Evolutionary conservation across 2,329 filamentous ascomycete species (phyloP).

Genomic region (Ophiostoma sp.): DNA sequence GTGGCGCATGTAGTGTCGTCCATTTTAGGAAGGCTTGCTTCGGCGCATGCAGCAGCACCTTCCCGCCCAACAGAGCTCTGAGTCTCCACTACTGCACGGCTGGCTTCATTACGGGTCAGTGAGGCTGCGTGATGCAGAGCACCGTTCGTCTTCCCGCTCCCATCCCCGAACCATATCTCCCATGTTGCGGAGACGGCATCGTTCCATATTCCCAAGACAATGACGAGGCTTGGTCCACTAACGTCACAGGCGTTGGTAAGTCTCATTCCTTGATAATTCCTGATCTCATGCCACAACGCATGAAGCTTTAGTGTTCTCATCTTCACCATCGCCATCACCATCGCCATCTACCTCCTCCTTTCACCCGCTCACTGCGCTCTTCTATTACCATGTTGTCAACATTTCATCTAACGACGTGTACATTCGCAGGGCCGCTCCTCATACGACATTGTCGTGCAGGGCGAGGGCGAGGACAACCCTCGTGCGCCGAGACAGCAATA

Average conservation of each 20-base stretch:
- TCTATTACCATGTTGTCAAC: background rate
- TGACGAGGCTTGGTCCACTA: conserved; percentile 52
- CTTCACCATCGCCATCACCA: background rate
- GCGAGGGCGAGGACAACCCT: conserved; percentile 41
- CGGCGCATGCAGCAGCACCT: background rate
- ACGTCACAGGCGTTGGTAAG: conserved; percentile 53
- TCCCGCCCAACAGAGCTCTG: background rate
- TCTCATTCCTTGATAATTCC: background rate
- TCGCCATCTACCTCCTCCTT: background rate
- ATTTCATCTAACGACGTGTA: background rate
- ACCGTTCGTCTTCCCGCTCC: background rate
- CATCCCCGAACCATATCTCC: background rate
- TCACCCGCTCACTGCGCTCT: background rate
- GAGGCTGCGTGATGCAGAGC: background rate
- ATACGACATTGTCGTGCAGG: conserved; percentile 52
- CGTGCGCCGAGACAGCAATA: conserved; percentile 45
- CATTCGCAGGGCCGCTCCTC: conserved; percentile 50
- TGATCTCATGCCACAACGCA: background rate
- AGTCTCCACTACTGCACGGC: background rate
- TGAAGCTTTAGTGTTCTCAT: background rate
- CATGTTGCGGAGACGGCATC: conserved; percentile 17
- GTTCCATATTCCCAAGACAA: conserved; percentile 29
- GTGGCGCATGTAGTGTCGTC: background rate
- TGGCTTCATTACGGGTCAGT: background rate
- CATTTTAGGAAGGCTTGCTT: background rate